Percentiles rank a stretch among this genome's conserved stretches.
These are phyloP conservation scores for Gracilaria gracilis DNA, from an alignment of 23 red algal genomes.

Conservation along the genomic window DNA sequence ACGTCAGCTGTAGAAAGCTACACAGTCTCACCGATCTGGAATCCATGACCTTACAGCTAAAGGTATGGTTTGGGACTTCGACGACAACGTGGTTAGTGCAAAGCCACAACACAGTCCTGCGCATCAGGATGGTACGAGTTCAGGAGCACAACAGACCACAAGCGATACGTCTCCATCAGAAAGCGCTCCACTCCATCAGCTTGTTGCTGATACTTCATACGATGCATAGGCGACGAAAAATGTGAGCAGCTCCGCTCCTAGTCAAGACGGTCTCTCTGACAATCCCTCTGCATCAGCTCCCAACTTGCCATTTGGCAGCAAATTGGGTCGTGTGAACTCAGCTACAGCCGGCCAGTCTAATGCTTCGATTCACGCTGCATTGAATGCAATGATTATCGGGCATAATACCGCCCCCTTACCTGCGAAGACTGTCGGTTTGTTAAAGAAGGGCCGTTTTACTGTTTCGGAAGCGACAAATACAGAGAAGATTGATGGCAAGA, in stretches of 20 bases:
- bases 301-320: no score
- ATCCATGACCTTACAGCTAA: no score
- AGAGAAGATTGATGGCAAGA: constrained; percentile 66
- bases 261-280: background rate
- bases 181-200: background rate
- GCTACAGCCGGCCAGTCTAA: background rate
- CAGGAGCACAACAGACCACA: background rate
- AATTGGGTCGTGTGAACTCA: background rate
- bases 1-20: no score
- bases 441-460: constrained; percentile 64
- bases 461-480: constrained; percentile 50
- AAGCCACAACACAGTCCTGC: background rate
- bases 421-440: constrained; percentile 54
- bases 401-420: constrained; percentile 1
- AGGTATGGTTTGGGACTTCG: constrained; percentile 81
- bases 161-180: background rate
- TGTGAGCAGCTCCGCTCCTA: background rate
- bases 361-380: background rate
- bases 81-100: constrained; percentile 19
- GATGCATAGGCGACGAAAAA: background rate
- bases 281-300: background rate
- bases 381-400: background rate
- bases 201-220: no score
- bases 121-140: background rate
- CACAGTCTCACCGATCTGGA: no score